Evolutionary conservation across 192 early-diverging fungal species (phyloP).

Genomic region (Oehlia diaphana): DNA sequence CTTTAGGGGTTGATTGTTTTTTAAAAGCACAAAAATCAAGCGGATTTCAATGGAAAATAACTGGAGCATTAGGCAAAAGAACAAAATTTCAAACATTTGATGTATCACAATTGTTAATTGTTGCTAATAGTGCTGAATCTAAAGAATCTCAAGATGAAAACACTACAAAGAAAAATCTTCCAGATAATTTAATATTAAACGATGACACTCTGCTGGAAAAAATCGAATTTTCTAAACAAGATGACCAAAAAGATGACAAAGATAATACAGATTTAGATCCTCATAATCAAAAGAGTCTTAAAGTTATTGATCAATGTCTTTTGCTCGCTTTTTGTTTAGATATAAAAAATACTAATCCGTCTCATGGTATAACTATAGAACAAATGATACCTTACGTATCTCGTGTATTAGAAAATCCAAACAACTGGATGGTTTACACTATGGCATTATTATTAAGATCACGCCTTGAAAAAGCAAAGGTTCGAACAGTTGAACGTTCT

Average conservation of each 20-base stretch:
- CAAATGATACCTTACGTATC: constrained; percentile 94
- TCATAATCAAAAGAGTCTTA: constrained; percentile 66
- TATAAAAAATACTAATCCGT: constrained; percentile 93
- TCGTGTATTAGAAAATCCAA: constrained; percentile 87
- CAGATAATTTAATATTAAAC: constrained; percentile 82
- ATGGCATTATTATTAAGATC: constrained; percentile 91
- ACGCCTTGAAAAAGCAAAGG: constrained; percentile 82
- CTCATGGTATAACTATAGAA: constrained; percentile 89
- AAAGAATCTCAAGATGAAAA: constrained; percentile 38
- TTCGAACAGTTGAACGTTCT: constrained; percentile 87
- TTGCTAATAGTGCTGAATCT: constrained; percentile 71
- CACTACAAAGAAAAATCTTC: constrained; percentile 32
- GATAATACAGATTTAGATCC: constrained; percentile 41
- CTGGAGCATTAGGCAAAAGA: constrained; percentile 85
- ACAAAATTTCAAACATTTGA: constrained; percentile 93
- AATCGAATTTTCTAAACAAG: constrained; percentile 60
- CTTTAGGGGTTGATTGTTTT: constrained; percentile 64
- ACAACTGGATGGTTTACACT: constrained; percentile 98
- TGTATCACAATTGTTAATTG: constrained; percentile 87
- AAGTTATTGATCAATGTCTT: constrained; percentile 84
- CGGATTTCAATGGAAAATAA: constrained; percentile 82
- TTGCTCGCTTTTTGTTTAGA: constrained; percentile 89
- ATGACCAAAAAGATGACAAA: constrained; percentile 29
- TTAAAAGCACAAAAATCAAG: constrained; percentile 75
- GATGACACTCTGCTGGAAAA: constrained; percentile 92